Base-by-base conservation (phyloP, 257 asterid species). In the Ophiorrhiza pumila region DNA sequence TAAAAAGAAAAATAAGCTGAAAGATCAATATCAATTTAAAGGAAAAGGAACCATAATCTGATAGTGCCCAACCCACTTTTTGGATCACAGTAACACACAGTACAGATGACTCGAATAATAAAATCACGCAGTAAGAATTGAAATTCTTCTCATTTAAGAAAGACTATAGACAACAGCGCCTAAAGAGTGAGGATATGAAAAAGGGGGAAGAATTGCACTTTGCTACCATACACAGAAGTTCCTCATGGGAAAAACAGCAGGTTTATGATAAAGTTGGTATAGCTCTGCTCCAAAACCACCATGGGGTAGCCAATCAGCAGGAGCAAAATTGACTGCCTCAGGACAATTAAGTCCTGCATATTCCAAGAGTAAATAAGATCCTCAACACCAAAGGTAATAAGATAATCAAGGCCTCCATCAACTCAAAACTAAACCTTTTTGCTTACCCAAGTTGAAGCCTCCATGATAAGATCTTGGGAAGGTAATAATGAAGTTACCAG, bases 231-330 rank as follows among this genome's bases (percentile, higher is more conserved):
- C 94, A 93, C 52, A 93, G 75, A 45, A 93, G 96, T 83, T 93
- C 98, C 85, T 93, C 98, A 37, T 93, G 98, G 46, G 97, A 91
- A 93, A 80, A 73, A 93, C 98, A 75, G 97, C 94, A 73, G 92
- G 91, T 86, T 83, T 93, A 78, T 71, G 96, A 76, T 89, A 93
- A 71, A 84, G 88, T 74, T 90, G 88, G 82, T 93, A 93, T 29
- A 91, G 90, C 85, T 93, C 96, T 71, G 97, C 93, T 76, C 98
- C 98, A 83, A 85, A 87, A 77, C 98, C 96, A 71, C 98, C 98
- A 82, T 91, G 90, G 77, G 98, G 98, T 65, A 91, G 84, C 98
- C 98, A 93, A 81, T 93, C 98, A 74, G 97, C 97, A 81, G 98
- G 96, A 57, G 98, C 98, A 79, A 93, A 93, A 82, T 93, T 93